Evolutionary conservation across 139 green algal genomes (phyloP).

Genomic region (Limnomonas spitsbergensis): DNA sequence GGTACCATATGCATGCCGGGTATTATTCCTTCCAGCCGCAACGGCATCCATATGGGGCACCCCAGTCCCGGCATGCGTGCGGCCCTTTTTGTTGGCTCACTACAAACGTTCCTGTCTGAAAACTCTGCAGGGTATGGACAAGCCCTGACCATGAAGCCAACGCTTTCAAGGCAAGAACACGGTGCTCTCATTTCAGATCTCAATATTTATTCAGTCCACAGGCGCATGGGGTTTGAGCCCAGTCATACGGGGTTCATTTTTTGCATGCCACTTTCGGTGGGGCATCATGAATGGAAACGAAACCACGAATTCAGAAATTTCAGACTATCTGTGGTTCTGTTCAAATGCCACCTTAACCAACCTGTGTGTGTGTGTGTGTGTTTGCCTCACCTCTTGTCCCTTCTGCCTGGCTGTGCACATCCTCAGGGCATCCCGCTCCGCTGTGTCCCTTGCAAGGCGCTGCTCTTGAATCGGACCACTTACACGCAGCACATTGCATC

Average conservation of each 20-base stretch:
- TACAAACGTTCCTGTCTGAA: background rate
- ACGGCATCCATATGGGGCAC: no score
- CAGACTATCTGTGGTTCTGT: no score
- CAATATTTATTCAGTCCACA: background rate
- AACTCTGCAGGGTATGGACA: background rate
- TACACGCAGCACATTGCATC: constrained; percentile 28
- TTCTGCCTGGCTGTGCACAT: background rate
- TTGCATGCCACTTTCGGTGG: no score
- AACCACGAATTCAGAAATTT: no score
- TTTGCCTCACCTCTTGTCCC: background rate
- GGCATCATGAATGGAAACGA: no score
- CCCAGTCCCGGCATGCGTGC: no score
- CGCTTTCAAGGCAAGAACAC: background rate
- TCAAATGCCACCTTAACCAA: no score
- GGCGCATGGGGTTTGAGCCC: background rate
- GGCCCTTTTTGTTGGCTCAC: no score
- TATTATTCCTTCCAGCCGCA: no score
- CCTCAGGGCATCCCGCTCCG: constrained; percentile 28
- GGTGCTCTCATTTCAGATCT: background rate
- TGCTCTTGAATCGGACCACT: constrained; percentile 31
- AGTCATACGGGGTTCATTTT: no score
- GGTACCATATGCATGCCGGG: no score
- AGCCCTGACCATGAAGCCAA: background rate
- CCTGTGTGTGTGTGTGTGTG: no score
- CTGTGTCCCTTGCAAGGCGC: constrained; percentile 22